Evolutionary conservation across 768 basidiomycete species (phyloP).

Genomic region (Sarcodon aspratus): DNA sequence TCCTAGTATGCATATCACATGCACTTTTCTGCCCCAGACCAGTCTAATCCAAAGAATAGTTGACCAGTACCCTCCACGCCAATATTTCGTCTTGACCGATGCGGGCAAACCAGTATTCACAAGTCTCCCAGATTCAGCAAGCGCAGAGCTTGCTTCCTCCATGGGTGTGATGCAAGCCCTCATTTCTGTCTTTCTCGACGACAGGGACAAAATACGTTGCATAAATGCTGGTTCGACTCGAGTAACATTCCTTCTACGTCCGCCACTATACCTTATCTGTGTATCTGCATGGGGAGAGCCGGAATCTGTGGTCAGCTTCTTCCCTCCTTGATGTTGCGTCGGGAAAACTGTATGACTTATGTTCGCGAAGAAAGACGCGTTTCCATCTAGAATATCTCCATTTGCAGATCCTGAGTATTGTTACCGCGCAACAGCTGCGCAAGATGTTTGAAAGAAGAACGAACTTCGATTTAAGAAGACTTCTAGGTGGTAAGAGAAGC

Average conservation of each 20-base stretch:
- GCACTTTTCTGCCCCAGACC: not conserved
- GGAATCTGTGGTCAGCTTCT: conserved; percentile 74
- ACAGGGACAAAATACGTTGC: conserved; percentile 75
- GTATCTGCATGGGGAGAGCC: conserved; percentile 93
- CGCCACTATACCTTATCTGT: conserved; percentile 88
- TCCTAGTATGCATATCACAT: conserved; percentile 16
- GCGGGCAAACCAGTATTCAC: conserved; percentile 97
- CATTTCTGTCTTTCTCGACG: conserved; percentile 91
- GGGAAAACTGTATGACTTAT: conserved; percentile 13
- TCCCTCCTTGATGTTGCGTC: not conserved
- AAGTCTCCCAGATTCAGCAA: conserved; percentile 44
- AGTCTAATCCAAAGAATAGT: conserved; percentile 2
- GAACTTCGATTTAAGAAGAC: conserved; percentile 81
- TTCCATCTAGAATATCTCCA: conserved; percentile 93
- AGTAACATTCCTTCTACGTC: conserved; percentile 78
- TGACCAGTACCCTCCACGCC: conserved; percentile 37
- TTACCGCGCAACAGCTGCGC: conserved; percentile 75
- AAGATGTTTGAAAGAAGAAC: conserved; percentile 81
- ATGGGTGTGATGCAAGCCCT: conserved; percentile 94
- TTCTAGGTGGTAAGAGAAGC: conserved; percentile 40
- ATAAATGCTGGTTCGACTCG: conserved; percentile 75
- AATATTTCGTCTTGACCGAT: conserved; percentile 89
- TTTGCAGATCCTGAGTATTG: conserved; percentile 84
- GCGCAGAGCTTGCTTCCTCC: conserved; percentile 60
- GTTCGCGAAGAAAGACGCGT: conserved; percentile 70